phyloP scores from a whole-genome alignment of 305 asterid genomes.

The Fraxinus sp. region DNA sequence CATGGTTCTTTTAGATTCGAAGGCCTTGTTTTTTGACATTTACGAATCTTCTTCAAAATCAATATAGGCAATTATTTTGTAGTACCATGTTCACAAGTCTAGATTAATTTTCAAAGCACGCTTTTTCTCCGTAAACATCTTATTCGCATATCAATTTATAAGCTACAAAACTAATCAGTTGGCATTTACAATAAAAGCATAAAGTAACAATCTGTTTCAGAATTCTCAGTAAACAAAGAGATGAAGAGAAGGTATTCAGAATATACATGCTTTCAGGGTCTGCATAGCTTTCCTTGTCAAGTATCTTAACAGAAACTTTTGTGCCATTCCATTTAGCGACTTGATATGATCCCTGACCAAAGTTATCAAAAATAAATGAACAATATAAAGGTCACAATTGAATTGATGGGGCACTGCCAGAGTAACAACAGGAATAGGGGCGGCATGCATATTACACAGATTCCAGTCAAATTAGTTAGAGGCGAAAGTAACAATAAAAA shows the following conservation, averaged over 20 bases:
- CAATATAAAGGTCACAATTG: neutral
- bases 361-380: slow-evolving; percentile 16
- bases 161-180: neutral
- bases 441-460: neutral
- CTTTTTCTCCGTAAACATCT: neutral
- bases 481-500: neutral
- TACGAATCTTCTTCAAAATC: neutral
- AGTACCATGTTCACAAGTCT: neutral
- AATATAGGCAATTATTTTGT: neutral
- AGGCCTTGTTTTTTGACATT: neutral
- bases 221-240: slow-evolving; percentile 3
- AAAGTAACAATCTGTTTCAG: neutral
- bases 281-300: slow-evolving; percentile 79
- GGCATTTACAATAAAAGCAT: neutral
- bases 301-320: slow-evolving; percentile 94
- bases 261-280: slow-evolving; percentile 76
- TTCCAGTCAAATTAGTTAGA: slow-evolving; percentile 5
- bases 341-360: slow-evolving; percentile 83
- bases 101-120: neutral
- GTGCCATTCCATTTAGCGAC: slow-evolving; percentile 99
- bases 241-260: slow-evolving; percentile 18
- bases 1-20: neutral
- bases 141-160: neutral
- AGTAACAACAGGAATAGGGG: neutral
- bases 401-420: neutral